Evolutionary conservation across 2,329 filamentous ascomycete genomes (phyloP), one percentile per base, ranked within the genome.

Genomic region (Aspergillus sp.): DNA sequence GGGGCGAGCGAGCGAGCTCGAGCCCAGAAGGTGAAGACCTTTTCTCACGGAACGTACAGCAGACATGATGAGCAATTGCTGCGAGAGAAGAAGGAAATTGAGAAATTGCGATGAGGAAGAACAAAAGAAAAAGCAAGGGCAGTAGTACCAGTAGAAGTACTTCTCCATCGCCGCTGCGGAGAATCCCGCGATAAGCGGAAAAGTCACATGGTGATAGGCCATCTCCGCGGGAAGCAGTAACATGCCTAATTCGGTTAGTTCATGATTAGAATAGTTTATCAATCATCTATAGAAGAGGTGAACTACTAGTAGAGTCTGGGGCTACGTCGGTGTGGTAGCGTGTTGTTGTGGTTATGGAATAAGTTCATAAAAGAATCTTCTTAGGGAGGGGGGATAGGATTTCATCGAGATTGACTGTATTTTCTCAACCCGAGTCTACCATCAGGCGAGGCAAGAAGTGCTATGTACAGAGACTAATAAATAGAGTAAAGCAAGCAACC

Each of bases 21-120:
- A 63, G 36, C 65, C 66, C 59, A 74, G 63, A 58, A 72, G 70
- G 67, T 70, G 71, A 58, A 67, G 62, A 49, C 72, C 69, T 70
- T 67, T 68, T 64, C 65, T 61, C 58, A 77, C 54, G 55, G 70
- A 63, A 51, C 71, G 69, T 56, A 72, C 59, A 51, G 71, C 69
- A 53, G 72, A 68, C 72, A 74, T 71, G 56, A 55, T 67, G 58
- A 63, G 63, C 56, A 55, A 59, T 58, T 36, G 32, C 30, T 36
- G n/a, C 25, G 52, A 28, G 47, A 45, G 55, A 49, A n/a, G 55
- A 21, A 41, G 41, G 38, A 17, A 47, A 38, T 19, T 12, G 39
- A 28, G 38, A 12, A 41, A 48, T n/a, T 12, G 39, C n/a, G n/a
- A 50, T 50, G 25, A 30, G 25, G 25, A 32, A 30, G 15, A 30